Percentiles rank a stretch among this genome's conserved stretches.
phyloP scores from a whole-genome alignment of 208 protist species.

The Leishmania tropica region DNA sequence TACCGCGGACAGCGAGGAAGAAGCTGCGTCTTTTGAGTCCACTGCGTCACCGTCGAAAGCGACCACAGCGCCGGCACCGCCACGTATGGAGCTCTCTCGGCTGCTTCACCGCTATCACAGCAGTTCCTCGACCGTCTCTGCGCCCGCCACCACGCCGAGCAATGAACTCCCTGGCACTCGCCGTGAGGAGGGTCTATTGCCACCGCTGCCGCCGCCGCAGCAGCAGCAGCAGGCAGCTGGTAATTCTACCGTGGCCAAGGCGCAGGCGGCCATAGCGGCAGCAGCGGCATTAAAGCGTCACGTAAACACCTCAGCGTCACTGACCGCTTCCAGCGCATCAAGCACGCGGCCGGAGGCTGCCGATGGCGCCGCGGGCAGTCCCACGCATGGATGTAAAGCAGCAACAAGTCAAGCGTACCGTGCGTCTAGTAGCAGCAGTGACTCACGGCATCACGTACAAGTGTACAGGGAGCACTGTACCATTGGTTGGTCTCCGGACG shows the following conservation, averaged over 20 bases:
- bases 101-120: constrained; percentile 12
- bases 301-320: not conserved
- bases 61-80: not conserved
- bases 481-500: constrained; percentile 70
- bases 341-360: not conserved
- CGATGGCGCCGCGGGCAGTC: not conserved
- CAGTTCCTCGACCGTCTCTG: not conserved
- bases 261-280: constrained; percentile 41
- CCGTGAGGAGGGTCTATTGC: not conserved
- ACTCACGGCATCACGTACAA: constrained; percentile 36
- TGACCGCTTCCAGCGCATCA: not conserved
- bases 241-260: constrained; percentile 30
- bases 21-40: not conserved
- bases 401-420: not conserved
- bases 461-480: constrained; percentile 80
- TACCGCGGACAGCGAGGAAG: not conserved
- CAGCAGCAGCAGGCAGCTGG: not conserved
- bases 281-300: constrained; percentile 16
- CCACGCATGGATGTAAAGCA: not conserved
- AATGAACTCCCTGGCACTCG: not conserved
- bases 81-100: constrained; percentile 24
- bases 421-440: constrained; percentile 4
- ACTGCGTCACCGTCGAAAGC: not conserved
- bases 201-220: no score
- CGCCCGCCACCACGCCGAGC: not conserved